These are phyloP conservation scores for Magnaporthales sp. DNA, from an alignment of 2,329 filamentous ascomycete genomes.

Conservation along the genomic window DNA sequence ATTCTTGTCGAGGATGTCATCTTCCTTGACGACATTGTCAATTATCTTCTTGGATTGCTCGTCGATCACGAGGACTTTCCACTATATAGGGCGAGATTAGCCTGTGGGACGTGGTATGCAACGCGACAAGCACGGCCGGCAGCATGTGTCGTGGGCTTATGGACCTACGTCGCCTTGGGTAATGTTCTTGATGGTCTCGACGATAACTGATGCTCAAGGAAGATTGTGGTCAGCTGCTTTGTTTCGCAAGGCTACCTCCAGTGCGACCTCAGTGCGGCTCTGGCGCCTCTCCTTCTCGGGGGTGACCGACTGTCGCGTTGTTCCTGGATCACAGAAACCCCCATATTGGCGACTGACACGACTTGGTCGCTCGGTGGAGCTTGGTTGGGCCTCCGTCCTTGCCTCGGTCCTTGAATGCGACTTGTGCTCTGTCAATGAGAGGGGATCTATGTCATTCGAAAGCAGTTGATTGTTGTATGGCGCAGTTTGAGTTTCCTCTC, in stretches of 20 bases:
- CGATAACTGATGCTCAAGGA: slow-evolving; percentile 47
- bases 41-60: slow-evolving; percentile 75
- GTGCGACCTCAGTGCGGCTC: not conserved
- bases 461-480: not conserved
- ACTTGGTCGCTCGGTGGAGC: not conserved
- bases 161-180: slow-evolving; percentile 68
- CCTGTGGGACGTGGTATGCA: not conserved
- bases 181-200: slow-evolving; percentile 66
- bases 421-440: not conserved
- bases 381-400: slow-evolving; percentile 1
- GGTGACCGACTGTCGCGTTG: slow-evolving; percentile 63
- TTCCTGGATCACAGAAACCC: slow-evolving; percentile 73
- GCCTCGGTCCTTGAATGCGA: not conserved
- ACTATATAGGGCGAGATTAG: slow-evolving; percentile 42
- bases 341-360: slow-evolving; percentile 52
- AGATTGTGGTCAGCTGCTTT: not conserved
- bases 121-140: not conserved
- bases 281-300: not conserved
- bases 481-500: too few species aligned
- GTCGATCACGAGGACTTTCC: slow-evolving; percentile 94
- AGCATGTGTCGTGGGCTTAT: not conserved
- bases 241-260: not conserved
- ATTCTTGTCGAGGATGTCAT: slow-evolving; percentile 94
- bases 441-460: too few species aligned
- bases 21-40: slow-evolving; percentile 85